Evolutionary conservation across 768 basidiomycete species (phyloP), one percentile per base, ranked within the genome.

Genomic region (Roridomyces roridus): DNA sequence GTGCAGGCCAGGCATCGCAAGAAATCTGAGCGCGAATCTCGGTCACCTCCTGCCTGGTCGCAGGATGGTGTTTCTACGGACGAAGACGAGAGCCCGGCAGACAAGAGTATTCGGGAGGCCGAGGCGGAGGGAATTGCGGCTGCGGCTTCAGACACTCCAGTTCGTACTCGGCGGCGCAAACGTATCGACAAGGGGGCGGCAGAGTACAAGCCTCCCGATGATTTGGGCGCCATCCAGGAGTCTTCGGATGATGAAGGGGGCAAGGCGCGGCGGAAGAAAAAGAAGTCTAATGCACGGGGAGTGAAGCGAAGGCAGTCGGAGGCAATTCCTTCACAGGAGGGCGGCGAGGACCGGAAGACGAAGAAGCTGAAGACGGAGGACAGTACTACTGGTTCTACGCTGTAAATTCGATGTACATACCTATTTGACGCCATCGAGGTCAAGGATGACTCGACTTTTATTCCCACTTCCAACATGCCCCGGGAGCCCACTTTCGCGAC

Each of bases 251-350:
- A 70, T 9, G 68, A 65, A 11, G 64, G 61, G 43, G 52, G 36
- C 54, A 57, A 46, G 35, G 34, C 24, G 11, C 39, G 44, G 46
- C n/a, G 45, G 49, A 56, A 49, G 56, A 55, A 60, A 29, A 49
- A 63, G 7, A 64, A 64, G 15, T n/a, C n/a, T n/a, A n/a, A n/a
- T n/a, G n/a, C n/a, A n/a, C 69, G 63, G 51, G 74, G 74, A 28
- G 49, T 76, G 34, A 80, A 81, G 62, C 68, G 78, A 7, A 68
- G 74, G 26, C 68, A 71, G 17, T 67, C 70, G 43, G 74, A 75
- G 25, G 61, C 66, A 20, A 46, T 57, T 4, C 39, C 51, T 20
- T 46, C 62, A 3, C 52, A 46, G 26, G 63, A 65, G 26, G 73
- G 71, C 6, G 68, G 51, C 17, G 70, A 72, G 9, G 59, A 62